These are phyloP conservation scores for Salix exigua DNA, from an alignment of 345 rosid species.

Conservation along the genomic window DNA sequence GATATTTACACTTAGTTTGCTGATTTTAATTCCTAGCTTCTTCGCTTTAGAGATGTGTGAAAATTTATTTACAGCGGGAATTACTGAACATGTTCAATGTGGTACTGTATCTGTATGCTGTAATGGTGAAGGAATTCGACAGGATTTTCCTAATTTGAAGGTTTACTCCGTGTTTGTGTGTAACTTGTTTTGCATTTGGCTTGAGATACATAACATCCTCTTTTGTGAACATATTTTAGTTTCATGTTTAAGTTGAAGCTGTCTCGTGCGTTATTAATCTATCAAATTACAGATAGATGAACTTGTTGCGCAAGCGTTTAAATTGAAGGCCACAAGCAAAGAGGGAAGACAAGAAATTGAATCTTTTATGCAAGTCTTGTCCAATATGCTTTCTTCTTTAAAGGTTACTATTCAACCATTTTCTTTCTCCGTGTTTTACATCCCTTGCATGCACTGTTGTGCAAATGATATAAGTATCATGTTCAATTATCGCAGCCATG, in stretches of 20 bases:
- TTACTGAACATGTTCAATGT: not conserved
- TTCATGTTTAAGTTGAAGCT: not conserved
- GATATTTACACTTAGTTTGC: too few species aligned
- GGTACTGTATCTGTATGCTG: not conserved
- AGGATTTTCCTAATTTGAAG: not conserved
- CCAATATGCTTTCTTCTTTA: conserved; percentile 54
- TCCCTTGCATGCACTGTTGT: not conserved
- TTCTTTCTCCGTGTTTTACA: not conserved
- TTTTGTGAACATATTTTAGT: not conserved
- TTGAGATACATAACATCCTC: not conserved
- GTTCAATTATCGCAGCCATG: conserved; percentile 63
- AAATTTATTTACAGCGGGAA: not conserved
- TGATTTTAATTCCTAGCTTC: not conserved
- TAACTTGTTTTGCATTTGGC: not conserved
- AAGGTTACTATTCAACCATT: conserved; percentile 41
- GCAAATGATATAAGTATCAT: not conserved
- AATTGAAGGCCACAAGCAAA: conserved; percentile 36
- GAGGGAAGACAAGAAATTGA: conserved; percentile 58
- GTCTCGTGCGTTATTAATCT: not conserved
- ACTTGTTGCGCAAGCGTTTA: conserved; percentile 64
- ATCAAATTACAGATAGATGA: conserved; percentile 61
- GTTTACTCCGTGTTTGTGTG: not conserved
- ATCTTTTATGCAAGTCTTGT: conserved; percentile 49
- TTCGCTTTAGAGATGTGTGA: not conserved
- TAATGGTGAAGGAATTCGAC: not conserved